phyloP scores from a whole-genome alignment of 176 grass and related monocot genomes.

The Musa beccarii region DNA sequence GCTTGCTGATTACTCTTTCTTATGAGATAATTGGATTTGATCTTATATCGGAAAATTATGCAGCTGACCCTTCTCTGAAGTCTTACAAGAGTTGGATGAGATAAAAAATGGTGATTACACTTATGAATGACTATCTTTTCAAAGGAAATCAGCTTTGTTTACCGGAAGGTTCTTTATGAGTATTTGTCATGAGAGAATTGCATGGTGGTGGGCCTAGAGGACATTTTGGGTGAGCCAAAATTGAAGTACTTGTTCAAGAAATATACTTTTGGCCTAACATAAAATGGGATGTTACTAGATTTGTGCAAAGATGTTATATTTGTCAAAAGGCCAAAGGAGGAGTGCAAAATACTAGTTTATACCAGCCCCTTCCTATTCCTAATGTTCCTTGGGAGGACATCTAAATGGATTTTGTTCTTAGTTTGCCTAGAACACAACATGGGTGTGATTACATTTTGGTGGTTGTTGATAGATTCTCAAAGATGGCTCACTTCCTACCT shows the following conservation, averaged over 20 bases:
- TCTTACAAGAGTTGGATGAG: neutral
- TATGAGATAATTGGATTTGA: neutral
- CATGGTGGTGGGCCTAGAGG: neutral
- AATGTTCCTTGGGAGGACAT: neutral
- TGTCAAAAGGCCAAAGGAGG: neutral
- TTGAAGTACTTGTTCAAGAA: neutral
- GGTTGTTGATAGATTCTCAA: neutral
- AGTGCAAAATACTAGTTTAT: neutral
- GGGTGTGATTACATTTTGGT: neutral
- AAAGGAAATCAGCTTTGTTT: neutral
- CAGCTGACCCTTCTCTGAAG: neutral
- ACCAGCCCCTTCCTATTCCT: neutral
- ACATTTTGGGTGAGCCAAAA: neutral
- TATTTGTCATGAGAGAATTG: neutral
- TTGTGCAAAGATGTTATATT: neutral
- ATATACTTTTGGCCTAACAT: neutral
- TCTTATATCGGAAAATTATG: neutral
- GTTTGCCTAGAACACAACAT: neutral
- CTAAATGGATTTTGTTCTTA: neutral
- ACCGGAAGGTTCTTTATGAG: neutral
- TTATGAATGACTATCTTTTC: neutral
- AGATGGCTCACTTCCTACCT: neutral
- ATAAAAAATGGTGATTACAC: neutral
- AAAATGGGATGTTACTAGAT: neutral
- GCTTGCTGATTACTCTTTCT: neutral